Conservation (phyloP, 352 stramenopile species). For the Phytophthora gonapodyides region DNA sequence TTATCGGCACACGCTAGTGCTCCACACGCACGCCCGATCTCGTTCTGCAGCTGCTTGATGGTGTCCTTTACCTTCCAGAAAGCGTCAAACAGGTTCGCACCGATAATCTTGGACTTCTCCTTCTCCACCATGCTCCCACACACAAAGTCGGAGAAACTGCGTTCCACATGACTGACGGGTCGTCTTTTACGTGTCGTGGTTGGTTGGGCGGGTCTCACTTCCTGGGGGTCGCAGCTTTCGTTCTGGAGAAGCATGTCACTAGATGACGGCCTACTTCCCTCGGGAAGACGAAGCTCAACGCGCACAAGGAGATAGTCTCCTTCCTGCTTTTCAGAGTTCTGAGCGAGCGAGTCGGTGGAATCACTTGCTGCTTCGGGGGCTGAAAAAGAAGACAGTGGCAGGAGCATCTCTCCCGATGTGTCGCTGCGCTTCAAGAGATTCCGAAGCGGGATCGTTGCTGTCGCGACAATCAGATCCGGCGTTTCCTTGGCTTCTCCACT, state of each 20-base stretch:
- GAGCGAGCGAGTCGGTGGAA: conserved; percentile 1
- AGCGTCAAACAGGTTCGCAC: conserved; percentile 71
- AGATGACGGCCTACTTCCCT: conserved; percentile 21
- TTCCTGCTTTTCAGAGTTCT: conserved; percentile 24
- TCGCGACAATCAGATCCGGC: conserved; percentile 69
- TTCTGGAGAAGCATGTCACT: conserved; percentile 23
- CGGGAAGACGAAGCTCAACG: conserved; percentile 47
- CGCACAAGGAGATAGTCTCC: conserved; percentile 60
- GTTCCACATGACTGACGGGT: conserved; percentile 45
- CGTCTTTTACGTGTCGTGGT: conserved; percentile 24
- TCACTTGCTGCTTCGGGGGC: conserved; percentile 8
- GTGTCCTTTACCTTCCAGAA: conserved; percentile 89
- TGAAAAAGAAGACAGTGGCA: conserved; percentile 46
- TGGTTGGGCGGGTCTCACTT: conserved; percentile 15
- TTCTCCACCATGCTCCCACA: conserved; percentile 72
- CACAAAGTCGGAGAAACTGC: conserved; percentile 72
- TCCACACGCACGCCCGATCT: conserved; percentile 74
- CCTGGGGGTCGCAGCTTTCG: conserved; percentile 15
- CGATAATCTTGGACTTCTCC: conserved; percentile 68
- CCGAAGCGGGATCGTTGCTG: conserved; percentile 51
- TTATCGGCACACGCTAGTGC: conserved; percentile 78
- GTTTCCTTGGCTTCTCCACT: conserved; percentile 71
- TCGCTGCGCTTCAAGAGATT: conserved; percentile 39
- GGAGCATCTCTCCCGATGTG: conserved; percentile 40
- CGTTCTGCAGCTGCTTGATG: conserved; percentile 71